These are phyloP conservation scores for Triadica sebifera DNA, from an alignment of 345 rosid genomes.

Conservation along the genomic window DNA sequence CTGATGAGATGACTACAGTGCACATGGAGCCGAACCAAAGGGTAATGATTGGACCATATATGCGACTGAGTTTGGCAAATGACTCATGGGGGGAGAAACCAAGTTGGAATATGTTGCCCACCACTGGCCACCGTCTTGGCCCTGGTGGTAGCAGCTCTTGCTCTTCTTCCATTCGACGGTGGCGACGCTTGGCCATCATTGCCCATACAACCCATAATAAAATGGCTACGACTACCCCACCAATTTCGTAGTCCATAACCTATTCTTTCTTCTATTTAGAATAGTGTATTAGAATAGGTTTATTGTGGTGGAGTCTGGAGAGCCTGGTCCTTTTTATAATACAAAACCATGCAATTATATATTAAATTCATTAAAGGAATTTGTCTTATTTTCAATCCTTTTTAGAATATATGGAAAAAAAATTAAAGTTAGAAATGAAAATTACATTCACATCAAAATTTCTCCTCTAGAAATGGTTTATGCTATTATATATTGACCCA, in stretches of 20 bases:
- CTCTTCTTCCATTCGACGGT: conserved; percentile 28
- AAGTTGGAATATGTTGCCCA: conserved; percentile 64
- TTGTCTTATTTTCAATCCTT: too few species aligned
- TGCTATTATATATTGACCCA: too few species aligned
- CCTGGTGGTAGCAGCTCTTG: conserved; percentile 58
- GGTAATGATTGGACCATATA: conserved; percentile 74
- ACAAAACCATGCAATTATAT: not conserved
- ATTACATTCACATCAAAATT: too few species aligned
- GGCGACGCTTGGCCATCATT: conserved; percentile 35
- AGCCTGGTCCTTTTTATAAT: too few species aligned
- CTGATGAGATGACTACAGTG: conserved; percentile 69
- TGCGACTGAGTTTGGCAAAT: conserved; percentile 42
- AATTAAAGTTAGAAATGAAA: too few species aligned
- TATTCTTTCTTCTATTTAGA: not conserved
- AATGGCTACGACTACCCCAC: conserved; percentile 32
- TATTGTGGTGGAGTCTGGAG: not conserved
- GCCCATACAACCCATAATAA: conserved; percentile 45
- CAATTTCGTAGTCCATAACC: conserved; percentile 37
- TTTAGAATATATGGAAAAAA: too few species aligned
- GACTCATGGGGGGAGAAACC: conserved; percentile 55
- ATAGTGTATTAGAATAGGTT: not conserved
- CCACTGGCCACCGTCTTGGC: conserved; percentile 58
- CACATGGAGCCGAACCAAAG: conserved; percentile 68
- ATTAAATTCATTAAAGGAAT: too few species aligned
- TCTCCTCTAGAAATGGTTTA: too few species aligned